A percentile compares a stretch with the other conserved stretches of the same genome.
Conservation (phyloP, 352 stramenopile genomes). For the Pythium aristosporum region DNA sequence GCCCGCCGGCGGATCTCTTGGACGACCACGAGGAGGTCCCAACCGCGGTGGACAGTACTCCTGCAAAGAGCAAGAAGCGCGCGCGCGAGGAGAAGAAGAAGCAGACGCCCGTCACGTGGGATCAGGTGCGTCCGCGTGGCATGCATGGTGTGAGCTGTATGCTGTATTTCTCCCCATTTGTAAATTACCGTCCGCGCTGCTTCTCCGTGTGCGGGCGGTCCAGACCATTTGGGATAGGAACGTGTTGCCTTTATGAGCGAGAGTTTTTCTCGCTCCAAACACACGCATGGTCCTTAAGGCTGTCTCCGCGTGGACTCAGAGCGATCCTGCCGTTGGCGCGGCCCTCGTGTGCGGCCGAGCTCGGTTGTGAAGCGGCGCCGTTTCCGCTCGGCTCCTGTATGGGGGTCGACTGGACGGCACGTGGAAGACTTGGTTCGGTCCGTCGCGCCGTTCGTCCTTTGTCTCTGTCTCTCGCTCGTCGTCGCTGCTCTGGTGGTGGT, state of each 20-base stretch:
- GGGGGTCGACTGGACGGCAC: slow-evolving; percentile 3
- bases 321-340: slow-evolving; percentile 29
- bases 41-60: not conserved
- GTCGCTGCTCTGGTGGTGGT: not conserved
- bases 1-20: slow-evolving; percentile 40
- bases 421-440: slow-evolving; percentile 15
- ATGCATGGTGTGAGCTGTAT: slow-evolving; percentile 20
- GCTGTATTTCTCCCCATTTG: slow-evolving; percentile 45
- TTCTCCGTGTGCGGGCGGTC: slow-evolving; percentile 56
- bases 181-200: slow-evolving; percentile 54
- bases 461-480: not conserved
- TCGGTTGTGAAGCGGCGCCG: slow-evolving; percentile 21
- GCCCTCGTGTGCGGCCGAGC: not conserved
- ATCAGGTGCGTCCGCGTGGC: slow-evolving; percentile 43
- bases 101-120: slow-evolving; percentile 36
- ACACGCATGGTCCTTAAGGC: slow-evolving; percentile 90
- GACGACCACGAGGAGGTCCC: slow-evolving; percentile 22
- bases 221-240: slow-evolving; percentile 88
- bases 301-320: slow-evolving; percentile 81
- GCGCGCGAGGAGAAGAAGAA: slow-evolving; percentile 37
- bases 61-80: slow-evolving; percentile 61
- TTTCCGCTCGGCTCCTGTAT: not conserved
- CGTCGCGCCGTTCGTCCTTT: slow-evolving; percentile 7
- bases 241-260: slow-evolving; percentile 59
- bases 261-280: slow-evolving; percentile 82